These are phyloP conservation scores for Metschnikowia kunwiensis DNA, from an alignment of 805 yeast genomes.

Conservation along the genomic window DNA sequence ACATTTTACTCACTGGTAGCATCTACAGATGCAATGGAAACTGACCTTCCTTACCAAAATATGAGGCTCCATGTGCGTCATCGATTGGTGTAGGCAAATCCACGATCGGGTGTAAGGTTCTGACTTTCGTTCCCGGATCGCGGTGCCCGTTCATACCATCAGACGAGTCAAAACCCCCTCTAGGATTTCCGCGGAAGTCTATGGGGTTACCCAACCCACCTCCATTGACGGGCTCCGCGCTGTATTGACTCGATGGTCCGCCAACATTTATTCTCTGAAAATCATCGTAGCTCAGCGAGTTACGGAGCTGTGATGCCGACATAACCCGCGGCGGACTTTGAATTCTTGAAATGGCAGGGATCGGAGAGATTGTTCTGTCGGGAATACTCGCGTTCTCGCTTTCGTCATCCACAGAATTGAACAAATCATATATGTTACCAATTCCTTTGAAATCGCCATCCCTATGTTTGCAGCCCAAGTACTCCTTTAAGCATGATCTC, in stretches of 20 bases:
- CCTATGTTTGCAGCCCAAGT: slow-evolving; percentile 13
- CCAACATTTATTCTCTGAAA: slow-evolving; percentile 1
- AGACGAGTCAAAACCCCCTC: neutral
- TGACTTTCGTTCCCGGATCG: neutral
- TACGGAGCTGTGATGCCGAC: slow-evolving; percentile 2
- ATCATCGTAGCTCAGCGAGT: slow-evolving; percentile 2
- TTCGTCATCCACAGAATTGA: slow-evolving; percentile 22
- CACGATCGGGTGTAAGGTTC: slow-evolving; percentile 22
- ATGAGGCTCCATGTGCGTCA: slow-evolving; percentile 13
- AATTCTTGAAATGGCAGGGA: neutral
- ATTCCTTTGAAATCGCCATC: slow-evolving; percentile 30
- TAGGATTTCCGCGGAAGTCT: neutral
- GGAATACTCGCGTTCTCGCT: slow-evolving; percentile 6
- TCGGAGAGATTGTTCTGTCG: slow-evolving; percentile 7
- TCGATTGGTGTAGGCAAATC: slow-evolving; percentile 29
- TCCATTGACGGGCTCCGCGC: slow-evolving; percentile 1
- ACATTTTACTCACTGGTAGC: no score
- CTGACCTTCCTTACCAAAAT: slow-evolving; percentile 6
- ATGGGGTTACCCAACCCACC: slow-evolving; percentile 8
- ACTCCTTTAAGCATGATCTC: slow-evolving; percentile 26
- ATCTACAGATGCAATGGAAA: slow-evolving; percentile 8
- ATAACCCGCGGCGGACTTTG: slow-evolving; percentile 4
- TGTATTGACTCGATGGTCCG: slow-evolving; percentile 1
- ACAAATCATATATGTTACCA: slow-evolving; percentile 36
- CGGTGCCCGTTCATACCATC: neutral